Evolutionary conservation across 352 stramenopile species (phyloP), one percentile per base, ranked within the genome.

Genomic region (Phytophthora brassicae): DNA sequence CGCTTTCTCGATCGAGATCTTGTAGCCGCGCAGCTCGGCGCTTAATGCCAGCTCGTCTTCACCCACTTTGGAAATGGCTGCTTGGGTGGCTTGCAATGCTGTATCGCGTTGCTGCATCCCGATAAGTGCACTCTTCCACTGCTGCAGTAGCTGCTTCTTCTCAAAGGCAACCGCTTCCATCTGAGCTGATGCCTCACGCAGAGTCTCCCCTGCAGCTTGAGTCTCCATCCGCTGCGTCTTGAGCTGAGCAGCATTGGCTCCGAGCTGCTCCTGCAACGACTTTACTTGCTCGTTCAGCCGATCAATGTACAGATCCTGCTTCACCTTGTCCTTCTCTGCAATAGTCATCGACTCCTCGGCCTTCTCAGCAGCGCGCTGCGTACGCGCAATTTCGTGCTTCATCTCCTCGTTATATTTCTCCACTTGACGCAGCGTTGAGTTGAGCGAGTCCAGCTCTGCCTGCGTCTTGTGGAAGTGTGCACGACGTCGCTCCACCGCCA

Each of bases 251-350:
- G 82, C 68, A 19, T 88, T 72, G 2, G 96, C 66, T 9, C 72
- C 72, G 29, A 98, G 86, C 48, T 97, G 79, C 22, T 97, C 95
- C 29, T 97, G 79, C 20, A 97, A 71, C 35, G 67, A 36, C 68
- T 96, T 96, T 38, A 97, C 73, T 66, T 97, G 84, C 45, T 97
- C 87, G 41, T 92, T 97, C 4, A 98, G 64, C 6, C 68, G 75
- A 70, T 98, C 92, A 60, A 99, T 98, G 69, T 97, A 98, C 33
- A 97, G 64, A 62, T 98, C 96, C 59, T 99, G 96, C 43, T 92
- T 84, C 19, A 92, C 74, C 66, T 99, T 98, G 38, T 86, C 81
- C 63, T 98, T 98, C 70, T 98, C 95, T 48, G 94, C 83, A n/a
- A 75, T 78, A n/a, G 77, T 85, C 62, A 98, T 90, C 23, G 86